Evolutionary conservation across 805 yeast species (phyloP), one percentile per base, ranked within the genome.

Genomic region (Lachancea sp.): DNA sequence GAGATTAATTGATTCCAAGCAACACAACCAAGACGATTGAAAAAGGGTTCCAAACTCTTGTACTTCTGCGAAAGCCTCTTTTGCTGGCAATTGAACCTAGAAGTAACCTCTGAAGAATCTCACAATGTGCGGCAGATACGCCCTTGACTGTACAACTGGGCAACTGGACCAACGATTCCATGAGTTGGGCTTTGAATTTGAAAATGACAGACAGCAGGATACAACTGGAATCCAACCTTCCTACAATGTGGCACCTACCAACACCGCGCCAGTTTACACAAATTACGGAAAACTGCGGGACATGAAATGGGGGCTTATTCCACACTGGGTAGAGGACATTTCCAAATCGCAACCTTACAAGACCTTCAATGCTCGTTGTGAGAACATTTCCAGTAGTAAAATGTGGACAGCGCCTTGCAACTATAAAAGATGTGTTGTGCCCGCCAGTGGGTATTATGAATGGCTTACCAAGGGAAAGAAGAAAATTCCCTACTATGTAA

Each of bases 261-360:
- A 68, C 32, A 52, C 50, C 12, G 78, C 70, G 1, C 84, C 71
- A 34, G 79, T 62, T 43, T 54, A 59, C 42, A 47, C 53, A 13
- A 38, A 49, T 1, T 43, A 49, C 7, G 39, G 56, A 58, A 47
- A 57, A 2, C 29, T 77, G 2, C 66, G 75, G 45, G 71, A 73
- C 36, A 85, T 86, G 93, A 75, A 73, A 38, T 89, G 95, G 85
- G 93, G 95, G 0, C 65, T 88, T 31, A 72, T 85, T 1, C 95
- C 96, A 0, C 55, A 61, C 8, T 84, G 88, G 87, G 71, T 78
- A 1, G 68, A 67, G 35, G 69, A 69, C 18, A 52, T 47, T 9
- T 42, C 44, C 54, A 58, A 72, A 37, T 55, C 60, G 31, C 57
- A 60, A 32, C 53, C 56, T 2, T 70, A 74, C 45, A 71, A 72